Conservation (phyloP, 2,329 filamentous ascomycete genomes). For the Cytospora chrysosperma region DNA sequence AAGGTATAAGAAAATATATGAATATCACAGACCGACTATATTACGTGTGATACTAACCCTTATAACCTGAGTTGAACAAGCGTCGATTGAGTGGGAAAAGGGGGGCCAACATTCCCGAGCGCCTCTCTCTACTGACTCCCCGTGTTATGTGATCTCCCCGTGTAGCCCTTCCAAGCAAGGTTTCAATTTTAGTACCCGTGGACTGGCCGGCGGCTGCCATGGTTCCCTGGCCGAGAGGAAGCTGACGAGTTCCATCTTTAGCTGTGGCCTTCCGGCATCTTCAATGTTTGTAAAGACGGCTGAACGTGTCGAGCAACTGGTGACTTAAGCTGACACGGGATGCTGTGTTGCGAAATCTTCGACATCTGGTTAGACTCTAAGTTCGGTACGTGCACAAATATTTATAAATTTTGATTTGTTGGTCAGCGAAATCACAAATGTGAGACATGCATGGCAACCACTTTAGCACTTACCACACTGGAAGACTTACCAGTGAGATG, state of each 20-base stretch:
- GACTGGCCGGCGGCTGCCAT: conserved; percentile 48
- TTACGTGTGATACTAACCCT: too few species aligned
- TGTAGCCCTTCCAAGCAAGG: conserved; percentile 44
- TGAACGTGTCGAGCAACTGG: conserved; percentile 49
- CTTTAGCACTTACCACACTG: too few species aligned
- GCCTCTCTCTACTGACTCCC: conserved; percentile 39
- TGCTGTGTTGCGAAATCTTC: conserved; percentile 47
- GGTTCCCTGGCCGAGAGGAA: conserved; percentile 43
- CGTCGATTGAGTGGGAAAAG: too few species aligned
- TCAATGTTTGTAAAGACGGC: conserved; percentile 42
- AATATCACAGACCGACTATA: too few species aligned
- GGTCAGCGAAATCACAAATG: too few species aligned
- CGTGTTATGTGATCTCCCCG: conserved; percentile 38
- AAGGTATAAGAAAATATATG: too few species aligned
- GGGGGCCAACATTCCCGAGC: too few species aligned
- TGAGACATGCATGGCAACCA: too few species aligned
- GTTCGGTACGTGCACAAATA: conserved; percentile 43
- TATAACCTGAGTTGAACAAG: too few species aligned
- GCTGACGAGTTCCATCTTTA: conserved; percentile 47
- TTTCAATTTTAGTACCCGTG: too few species aligned
- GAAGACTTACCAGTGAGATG: conserved; percentile 45
- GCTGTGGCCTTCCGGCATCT: conserved; percentile 49
- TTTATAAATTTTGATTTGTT: conserved; percentile 34
- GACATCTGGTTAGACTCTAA: conserved; percentile 45
- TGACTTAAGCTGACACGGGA: conserved; percentile 46